A percentile compares a stretch with the other conserved stretches of the same genome.
Conservation (phyloP, 106 monocot genomes). For the Gastrodia elata region DNA sequence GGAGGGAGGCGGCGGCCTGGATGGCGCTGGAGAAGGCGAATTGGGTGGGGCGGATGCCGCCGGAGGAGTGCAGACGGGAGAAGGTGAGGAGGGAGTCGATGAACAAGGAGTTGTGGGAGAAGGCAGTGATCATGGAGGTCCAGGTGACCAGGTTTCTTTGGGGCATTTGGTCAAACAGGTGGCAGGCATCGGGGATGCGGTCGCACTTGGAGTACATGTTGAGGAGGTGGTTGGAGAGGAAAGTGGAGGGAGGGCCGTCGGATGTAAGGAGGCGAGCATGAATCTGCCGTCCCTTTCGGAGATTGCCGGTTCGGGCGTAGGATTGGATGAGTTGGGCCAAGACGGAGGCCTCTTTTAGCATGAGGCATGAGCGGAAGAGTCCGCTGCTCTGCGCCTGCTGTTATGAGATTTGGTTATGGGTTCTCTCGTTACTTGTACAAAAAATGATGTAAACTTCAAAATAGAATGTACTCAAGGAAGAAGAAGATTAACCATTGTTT, state of each 20-base stretch:
- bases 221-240: slow-evolving; percentile 50
- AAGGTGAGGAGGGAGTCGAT: slow-evolving; percentile 22
- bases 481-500: no score
- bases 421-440: no score
- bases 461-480: no score
- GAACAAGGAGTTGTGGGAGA: slow-evolving; percentile 22
- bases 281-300: slow-evolving; percentile 26
- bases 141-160: slow-evolving; percentile 31
- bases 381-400: no score
- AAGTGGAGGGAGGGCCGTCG: slow-evolving; percentile 18
- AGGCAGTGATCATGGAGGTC: slow-evolving; percentile 34
- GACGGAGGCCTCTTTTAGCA: slow-evolving; percentile 13
- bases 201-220: slow-evolving; percentile 45
- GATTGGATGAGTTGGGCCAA: slow-evolving; percentile 36
- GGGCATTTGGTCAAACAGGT: slow-evolving; percentile 31
- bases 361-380: not conserved
- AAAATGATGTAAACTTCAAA: no score
- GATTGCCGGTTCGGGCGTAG: slow-evolving; percentile 19
- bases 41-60: slow-evolving; percentile 27
- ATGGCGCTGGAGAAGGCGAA: slow-evolving; percentile 46
- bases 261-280: slow-evolving; percentile 29
- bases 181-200: slow-evolving; percentile 12
- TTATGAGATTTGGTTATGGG: not conserved
- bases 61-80: slow-evolving; percentile 17
- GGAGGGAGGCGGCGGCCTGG: slow-evolving; percentile 12